phyloP scores from a whole-genome alignment of 805 yeast genomes.

The Hanseniaspora clermontiae region DNA sequence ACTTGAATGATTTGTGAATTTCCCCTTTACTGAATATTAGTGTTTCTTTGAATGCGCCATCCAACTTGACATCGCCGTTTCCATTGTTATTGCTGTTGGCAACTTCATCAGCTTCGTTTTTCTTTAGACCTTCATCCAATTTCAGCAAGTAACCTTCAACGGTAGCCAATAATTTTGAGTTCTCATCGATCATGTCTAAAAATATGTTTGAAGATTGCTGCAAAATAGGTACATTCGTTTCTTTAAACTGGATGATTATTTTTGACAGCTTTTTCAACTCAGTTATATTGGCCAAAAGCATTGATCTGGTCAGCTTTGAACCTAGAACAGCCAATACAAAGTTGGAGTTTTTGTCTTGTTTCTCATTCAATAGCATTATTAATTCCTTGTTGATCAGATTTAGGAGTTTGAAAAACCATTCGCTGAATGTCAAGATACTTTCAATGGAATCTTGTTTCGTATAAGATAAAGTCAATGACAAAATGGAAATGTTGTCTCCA shows the following conservation, averaged over 20 bases:
- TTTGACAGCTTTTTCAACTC: constrained; percentile 39
- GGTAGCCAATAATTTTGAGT: constrained; percentile 23
- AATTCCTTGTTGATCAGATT: constrained; percentile 64
- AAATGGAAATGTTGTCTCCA: constrained; percentile 34
- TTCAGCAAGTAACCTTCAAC: constrained; percentile 30
- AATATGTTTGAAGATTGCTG: constrained; percentile 22
- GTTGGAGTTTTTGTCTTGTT: constrained; percentile 24
- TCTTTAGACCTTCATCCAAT: constrained; percentile 25
- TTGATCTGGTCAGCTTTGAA: constrained; percentile 57
- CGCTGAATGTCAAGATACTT: constrained; percentile 59
- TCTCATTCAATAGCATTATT: constrained; percentile 32
- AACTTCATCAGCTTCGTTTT: constrained; percentile 24
- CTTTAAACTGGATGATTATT: constrained; percentile 9
- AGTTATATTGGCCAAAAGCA: constrained; percentile 52
- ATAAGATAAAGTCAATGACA: constrained; percentile 25
- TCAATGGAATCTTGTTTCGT: constrained; percentile 52
- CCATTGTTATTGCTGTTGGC: constrained; percentile 14
- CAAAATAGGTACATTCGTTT: constrained; percentile 21
- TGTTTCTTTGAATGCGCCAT: constrained; percentile 21
- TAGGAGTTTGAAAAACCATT: constrained; percentile 77
- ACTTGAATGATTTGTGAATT: constrained; percentile 35
- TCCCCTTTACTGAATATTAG: constrained; percentile 49
- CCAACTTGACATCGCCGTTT: not conserved
- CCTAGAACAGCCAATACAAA: constrained; percentile 47
- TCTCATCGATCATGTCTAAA: not conserved